Evolutionary conservation across 768 basidiomycete species (phyloP), one percentile per base, ranked within the genome.

Genomic region (Macrolepiota dolichaula): DNA sequence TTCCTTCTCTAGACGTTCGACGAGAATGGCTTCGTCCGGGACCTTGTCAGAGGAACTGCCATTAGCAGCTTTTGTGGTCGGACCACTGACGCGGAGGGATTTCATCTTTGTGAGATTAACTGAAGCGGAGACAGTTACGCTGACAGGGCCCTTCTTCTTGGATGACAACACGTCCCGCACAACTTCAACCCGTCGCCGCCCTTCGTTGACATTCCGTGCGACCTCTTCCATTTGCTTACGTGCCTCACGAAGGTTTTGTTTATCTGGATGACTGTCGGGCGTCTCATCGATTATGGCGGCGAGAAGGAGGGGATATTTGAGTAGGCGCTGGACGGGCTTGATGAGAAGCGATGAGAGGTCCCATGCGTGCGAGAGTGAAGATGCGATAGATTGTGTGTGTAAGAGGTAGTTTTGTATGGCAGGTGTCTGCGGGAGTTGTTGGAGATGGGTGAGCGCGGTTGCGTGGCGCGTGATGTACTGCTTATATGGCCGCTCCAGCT

Each of bases 251-350:
- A 91, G 76, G 53, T 80, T 80, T 32, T 76, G 76, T 67, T 87
- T 87, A 74, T 93, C 92, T 0, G 78, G 75, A 68, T 92, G 90
- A 24, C 73, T 71, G 55, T 86, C 83, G 6, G 87, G 85, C 0
- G 92, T 94, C 68, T 87, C 88, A 53, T 88, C 85, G 55, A 89
- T 82, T 65, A 94, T 87, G 25, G 91, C 85, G 25, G 76, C 75
- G 36, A 99, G 84, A 29, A 99, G 82, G 9, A 98, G 83, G 0
- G 92, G 86, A 69, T 99, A 99, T 71, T 98, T 98, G 64, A 98
- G 86, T 57, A 98, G 82, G 15, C 96, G 87, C 69, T 98, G 97
- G 3, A 99, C 94, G 36, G 97, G 97, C 74, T 98, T 98, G 74
- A 99, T 98, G 62, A 99, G 88, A 40, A 98, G 83, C 0, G 94